Conservation (phyloP, 805 yeast genomes). For the Brettanomyces bruxellensis region DNA sequence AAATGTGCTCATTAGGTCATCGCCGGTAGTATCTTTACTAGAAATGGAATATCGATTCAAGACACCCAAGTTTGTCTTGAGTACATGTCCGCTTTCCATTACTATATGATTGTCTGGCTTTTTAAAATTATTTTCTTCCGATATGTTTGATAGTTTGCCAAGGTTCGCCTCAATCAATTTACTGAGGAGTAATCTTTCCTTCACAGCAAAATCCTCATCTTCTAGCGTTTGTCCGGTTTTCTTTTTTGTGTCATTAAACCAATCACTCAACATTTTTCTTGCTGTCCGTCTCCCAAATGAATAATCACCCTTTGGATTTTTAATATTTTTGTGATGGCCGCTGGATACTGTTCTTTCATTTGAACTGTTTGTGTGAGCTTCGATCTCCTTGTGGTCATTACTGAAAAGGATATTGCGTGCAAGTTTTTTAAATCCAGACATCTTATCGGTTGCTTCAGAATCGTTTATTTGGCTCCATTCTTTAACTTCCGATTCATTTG, state of each 20-base stretch:
- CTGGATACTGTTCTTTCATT: too few relatives aligned
- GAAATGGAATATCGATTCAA: neutral
- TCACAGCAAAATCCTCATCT: constrained; percentile 5
- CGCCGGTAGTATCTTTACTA: too few relatives aligned
- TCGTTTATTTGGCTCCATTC: too few relatives aligned
- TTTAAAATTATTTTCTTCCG: neutral
- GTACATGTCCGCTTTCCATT: neutral
- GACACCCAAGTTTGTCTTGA: neutral
- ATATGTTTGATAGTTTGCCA: constrained; percentile 3
- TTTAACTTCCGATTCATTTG: neutral
- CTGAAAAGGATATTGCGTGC: constrained; percentile 18
- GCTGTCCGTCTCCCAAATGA: constrained; percentile 1
- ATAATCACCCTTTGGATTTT: too few relatives aligned
- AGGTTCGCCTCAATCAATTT: constrained; percentile 4
- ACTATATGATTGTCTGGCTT: neutral
- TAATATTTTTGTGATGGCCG: too few relatives aligned
- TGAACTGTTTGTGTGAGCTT: too few relatives aligned
- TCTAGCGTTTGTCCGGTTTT: constrained; percentile 1
- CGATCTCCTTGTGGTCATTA: constrained; percentile 1
- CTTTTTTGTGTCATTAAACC: constrained; percentile 3
- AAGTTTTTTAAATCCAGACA: constrained; percentile 15
- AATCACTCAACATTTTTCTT: constrained; percentile 12
- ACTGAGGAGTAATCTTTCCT: constrained; percentile 5
- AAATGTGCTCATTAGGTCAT: neutral
- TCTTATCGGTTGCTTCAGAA: neutral